A percentile compares a stretch with the other conserved stretches of the same genome.
Evolutionary conservation across 441 rosid genomes (phyloP).

Genomic region (Populus hybrid): DNA sequence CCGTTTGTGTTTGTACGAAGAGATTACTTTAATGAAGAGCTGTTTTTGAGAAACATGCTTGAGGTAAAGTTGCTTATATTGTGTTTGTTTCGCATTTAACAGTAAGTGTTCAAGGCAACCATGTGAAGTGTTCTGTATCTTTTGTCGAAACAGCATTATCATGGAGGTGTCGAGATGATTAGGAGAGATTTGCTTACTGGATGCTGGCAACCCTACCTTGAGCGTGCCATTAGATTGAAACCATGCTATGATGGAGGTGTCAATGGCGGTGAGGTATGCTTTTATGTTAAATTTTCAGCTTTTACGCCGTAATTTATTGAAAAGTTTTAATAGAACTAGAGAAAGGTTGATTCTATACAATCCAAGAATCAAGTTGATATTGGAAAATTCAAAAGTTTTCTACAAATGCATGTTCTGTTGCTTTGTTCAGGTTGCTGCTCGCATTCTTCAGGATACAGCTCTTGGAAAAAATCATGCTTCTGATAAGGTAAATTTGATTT

Average conservation of each 20-base stretch:
- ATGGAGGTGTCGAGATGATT: conserved; percentile 99
- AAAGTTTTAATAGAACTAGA: neutral
- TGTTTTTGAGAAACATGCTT: conserved; percentile 96
- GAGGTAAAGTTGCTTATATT: conserved; percentile 51
- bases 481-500: conserved; percentile 55
- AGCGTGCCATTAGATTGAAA: conserved; percentile 91
- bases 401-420: neutral
- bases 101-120: neutral
- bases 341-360: neutral
- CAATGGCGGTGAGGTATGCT: conserved; percentile 92
- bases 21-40: conserved; percentile 98
- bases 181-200: conserved; percentile 94
- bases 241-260: conserved; percentile 95
- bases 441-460: conserved; percentile 95
- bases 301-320: neutral
- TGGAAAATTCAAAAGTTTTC: neutral
- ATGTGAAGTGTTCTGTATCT: neutral
- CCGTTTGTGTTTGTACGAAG: conserved; percentile 98
- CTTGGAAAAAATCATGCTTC: conserved; percentile 84
- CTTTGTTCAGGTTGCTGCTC: conserved; percentile 74
- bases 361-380: conserved; percentile 17
- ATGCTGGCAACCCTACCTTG: conserved; percentile 97
- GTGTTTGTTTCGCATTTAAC: neutral
- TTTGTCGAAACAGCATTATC: conserved; percentile 60
- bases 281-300: neutral